A percentile compares a stretch with the other conserved stretches of the same genome.
Evolutionary conservation across 1,284 basidiomycete genomes (phyloP).

Genomic region (Microbotryomycetes sp.): DNA sequence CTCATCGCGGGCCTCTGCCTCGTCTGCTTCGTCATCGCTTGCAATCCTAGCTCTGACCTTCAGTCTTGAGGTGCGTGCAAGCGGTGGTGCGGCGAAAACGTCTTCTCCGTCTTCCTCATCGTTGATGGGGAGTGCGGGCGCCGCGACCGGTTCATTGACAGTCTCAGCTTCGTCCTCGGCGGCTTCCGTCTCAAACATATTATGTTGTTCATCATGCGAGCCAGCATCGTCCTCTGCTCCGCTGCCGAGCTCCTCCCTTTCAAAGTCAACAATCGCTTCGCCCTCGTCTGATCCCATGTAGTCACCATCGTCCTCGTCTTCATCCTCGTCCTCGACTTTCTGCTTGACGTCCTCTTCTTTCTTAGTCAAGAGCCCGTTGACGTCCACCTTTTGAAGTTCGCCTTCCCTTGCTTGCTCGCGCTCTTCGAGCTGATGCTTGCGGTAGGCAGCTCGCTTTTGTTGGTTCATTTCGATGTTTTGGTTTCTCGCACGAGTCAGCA

Average conservation of each 20-base stretch:
- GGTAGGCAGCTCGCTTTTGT: not conserved
- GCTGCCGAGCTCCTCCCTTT: conserved; percentile 1
- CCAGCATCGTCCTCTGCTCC: no score
- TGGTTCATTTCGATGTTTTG: not conserved
- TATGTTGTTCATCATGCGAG: no score
- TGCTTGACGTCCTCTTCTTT: conserved; percentile 7
- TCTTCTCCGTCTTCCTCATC: no score
- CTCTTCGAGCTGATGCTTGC: not conserved
- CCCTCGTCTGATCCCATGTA: conserved; percentile 1
- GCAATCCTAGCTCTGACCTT: no score
- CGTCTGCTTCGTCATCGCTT: not conserved
- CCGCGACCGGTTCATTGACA: no score
- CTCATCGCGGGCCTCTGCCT: not conserved
- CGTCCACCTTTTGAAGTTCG: conserved; percentile 9
- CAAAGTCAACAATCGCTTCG: not conserved
- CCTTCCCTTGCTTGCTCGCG: not conserved
- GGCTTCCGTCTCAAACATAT: no score
- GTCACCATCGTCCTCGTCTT: conserved; percentile 8
- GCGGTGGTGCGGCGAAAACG: no score
- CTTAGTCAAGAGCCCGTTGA: conserved; percentile 10
- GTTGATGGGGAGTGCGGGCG: no score
- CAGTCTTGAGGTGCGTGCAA: no score
- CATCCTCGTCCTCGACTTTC: conserved; percentile 12
- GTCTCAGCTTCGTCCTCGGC: no score
- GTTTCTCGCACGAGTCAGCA: not conserved